These are phyloP conservation scores for Laburnicola sp. DNA, from an alignment of 2,329 filamentous ascomycete genomes.

Conservation along the genomic window DNA sequence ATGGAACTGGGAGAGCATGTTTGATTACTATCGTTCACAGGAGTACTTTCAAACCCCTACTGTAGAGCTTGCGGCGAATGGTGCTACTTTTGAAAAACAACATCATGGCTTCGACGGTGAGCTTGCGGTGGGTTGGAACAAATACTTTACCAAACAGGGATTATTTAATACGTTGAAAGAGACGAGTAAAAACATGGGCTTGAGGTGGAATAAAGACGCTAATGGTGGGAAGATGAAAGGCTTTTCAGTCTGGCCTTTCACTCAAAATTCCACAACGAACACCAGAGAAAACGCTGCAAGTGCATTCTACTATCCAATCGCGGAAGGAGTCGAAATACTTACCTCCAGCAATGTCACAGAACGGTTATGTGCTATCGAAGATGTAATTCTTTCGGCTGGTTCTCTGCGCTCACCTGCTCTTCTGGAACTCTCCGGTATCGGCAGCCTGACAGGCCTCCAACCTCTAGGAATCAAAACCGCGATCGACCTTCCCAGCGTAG, in stretches of 20 bases:
- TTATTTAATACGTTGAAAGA: constrained; percentile 40
- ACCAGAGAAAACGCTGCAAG: constrained; percentile 53
- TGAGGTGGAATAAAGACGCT: constrained; percentile 47
- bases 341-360: constrained; percentile 21
- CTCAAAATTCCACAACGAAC: constrained; percentile 43
- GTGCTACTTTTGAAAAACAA: constrained; percentile 27
- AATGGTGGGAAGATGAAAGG: constrained; percentile 52
- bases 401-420: constrained; percentile 39
- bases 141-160: constrained; percentile 28
- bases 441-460: constrained; percentile 35
- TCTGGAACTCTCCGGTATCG: constrained; percentile 44
- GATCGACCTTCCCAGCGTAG: constrained; percentile 31
- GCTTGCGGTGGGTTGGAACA: constrained; percentile 35
- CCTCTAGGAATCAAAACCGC: constrained; percentile 24
- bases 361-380: constrained; percentile 24
- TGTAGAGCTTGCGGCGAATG: constrained; percentile 19
- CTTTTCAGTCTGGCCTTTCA: constrained; percentile 49
- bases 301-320: constrained; percentile 51
- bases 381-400: constrained; percentile 44
- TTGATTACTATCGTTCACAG: constrained; percentile 31
- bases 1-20: constrained; percentile 39
- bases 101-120: constrained; percentile 29
- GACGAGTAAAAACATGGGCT: constrained; percentile 40
- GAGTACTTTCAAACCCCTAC: constrained; percentile 32
- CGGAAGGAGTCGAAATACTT: constrained; percentile 31